These are phyloP conservation scores for Sporothrix brasiliensis DNA, from an alignment of 2,329 filamentous ascomycete species.

Conservation along the genomic window DNA sequence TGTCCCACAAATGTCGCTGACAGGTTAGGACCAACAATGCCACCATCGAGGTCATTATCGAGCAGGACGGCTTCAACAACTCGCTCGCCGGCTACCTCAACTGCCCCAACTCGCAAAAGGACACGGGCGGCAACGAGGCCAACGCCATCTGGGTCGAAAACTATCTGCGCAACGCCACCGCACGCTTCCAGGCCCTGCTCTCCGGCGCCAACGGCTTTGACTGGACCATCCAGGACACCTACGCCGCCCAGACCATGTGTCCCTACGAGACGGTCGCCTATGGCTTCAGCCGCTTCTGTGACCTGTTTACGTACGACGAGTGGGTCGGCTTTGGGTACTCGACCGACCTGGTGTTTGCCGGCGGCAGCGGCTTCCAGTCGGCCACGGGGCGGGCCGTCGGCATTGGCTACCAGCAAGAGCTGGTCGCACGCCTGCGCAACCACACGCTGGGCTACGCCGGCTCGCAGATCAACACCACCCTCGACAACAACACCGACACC, in stretches of 20 bases:
- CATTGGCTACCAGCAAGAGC: conserved; percentile 72
- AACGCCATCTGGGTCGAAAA: conserved; percentile 61
- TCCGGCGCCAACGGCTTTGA: conserved; percentile 51
- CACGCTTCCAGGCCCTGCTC: conserved; percentile 60
- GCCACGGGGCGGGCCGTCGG: conserved; percentile 72
- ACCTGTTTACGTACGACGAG: conserved; percentile 73
- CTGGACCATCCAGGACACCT: conserved; percentile 66
- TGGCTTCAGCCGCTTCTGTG: conserved; percentile 73
- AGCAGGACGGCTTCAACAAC: conserved; percentile 66
- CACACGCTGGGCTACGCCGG: conserved; percentile 63
- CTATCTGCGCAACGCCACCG: conserved; percentile 67
- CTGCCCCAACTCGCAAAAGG: conserved; percentile 64
- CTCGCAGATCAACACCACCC: conserved; percentile 68
- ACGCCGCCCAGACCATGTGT: conserved; percentile 71
- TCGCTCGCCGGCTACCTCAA: conserved; percentile 68
- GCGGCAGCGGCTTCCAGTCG: conserved; percentile 63
- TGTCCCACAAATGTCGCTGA: neutral
- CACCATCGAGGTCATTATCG: conserved; percentile 72
- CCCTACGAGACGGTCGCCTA: conserved; percentile 78
- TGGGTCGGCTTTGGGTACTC: conserved; percentile 74
- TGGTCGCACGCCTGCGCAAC: conserved; percentile 69
- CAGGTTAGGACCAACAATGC: conserved; percentile 63
- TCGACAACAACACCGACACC: conserved; percentile 67
- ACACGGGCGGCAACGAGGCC: conserved; percentile 57
- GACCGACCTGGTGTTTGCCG: conserved; percentile 67